Evolutionary conservation across 345 rosid genomes (phyloP), one percentile per base, ranked within the genome.

Genomic region (Linum tenue): DNA sequence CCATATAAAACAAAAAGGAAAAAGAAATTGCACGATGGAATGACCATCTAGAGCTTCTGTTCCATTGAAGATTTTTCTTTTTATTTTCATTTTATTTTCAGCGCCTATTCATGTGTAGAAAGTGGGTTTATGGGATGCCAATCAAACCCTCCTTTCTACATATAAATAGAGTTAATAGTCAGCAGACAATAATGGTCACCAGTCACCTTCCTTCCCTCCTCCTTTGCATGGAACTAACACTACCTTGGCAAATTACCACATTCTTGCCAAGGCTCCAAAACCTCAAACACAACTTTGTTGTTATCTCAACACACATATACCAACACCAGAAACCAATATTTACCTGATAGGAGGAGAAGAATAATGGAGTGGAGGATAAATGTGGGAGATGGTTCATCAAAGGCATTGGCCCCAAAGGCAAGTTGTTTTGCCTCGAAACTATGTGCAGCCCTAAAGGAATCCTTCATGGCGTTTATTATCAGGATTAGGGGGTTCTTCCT

Each of bases 281-380:
- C 50, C 6, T 4, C 50, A 43, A 7, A 43, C 9, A 1, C 0
- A 22, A 22, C 31, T 22, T 0, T 43, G 6, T 11, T 43, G 50
- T 2, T 43, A 48, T 22, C 31, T 22, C 31, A 22, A 22, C 31
- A 22, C 31, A 22, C 31, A 22, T 22, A 22, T 22, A 22, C 31
- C 31, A 6, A 48, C 51, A 44, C 51, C 51, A 44, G 51, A 44
- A 44, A 14, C 7, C 50, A 43, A 11, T 43, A 43, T 7, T 43
- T 43, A 43, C 53, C 14, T 10, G 11, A 6, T 48, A 7, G 76
- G 75, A 63, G 71, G 22, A 55, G 36, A 12, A 8, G 31, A 22
- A 22, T 22, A 65, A 35, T 77, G 39, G 84, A 85, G 35, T 82
- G 85, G 86, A 79, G 74, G 56, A 75, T 82, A 72, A 74, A 66